A percentile compares a stretch with the other conserved stretches of the same genome.
phyloP scores from a whole-genome alignment of 2,329 filamentous ascomycete genomes.

The Penicillium crustosum region DNA sequence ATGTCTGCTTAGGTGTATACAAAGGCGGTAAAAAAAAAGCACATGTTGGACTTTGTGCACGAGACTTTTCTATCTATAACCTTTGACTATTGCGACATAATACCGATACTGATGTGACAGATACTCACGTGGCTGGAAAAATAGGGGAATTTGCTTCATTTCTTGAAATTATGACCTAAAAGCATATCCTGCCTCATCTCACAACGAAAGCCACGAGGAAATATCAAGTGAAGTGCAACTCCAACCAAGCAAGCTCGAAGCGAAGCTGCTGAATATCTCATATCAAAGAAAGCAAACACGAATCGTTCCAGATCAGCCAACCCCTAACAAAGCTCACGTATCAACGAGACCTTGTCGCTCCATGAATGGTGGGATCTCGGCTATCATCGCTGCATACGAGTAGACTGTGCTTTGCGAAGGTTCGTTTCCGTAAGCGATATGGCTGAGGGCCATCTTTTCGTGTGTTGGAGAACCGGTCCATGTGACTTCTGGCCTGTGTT shows the following conservation, averaged over 20 bases:
- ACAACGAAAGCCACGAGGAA: not conserved
- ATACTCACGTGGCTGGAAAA: not conserved
- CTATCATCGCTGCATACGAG: constrained; percentile 27
- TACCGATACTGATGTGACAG: not conserved
- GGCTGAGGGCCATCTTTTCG: constrained; percentile 19
- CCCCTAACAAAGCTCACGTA: not conserved
- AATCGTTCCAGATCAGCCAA: not conserved
- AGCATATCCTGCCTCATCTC: not conserved
- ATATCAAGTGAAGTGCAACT: not conserved
- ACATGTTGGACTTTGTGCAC: too few species aligned
- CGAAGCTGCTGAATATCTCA: not conserved
- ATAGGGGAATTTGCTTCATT: not conserved
- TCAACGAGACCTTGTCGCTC: constrained; percentile 1
- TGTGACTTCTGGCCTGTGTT: constrained; percentile 10
- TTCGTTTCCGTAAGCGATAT: constrained; percentile 28
- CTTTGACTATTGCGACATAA: not conserved
- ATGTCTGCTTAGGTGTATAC: too few species aligned
- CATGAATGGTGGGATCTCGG: constrained; percentile 21
- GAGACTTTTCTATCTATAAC: too few species aligned
- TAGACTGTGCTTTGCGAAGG: constrained; percentile 14
- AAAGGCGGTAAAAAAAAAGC: too few species aligned
- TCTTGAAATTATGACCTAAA: not conserved
- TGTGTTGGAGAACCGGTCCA: constrained; percentile 25
- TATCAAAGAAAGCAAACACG: not conserved
- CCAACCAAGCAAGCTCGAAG: not conserved